A percentile compares a stretch with the other conserved stretches of the same genome.
phyloP scores from a whole-genome alignment of 805 yeast genomes.

The Lipomyces yamanashiensis region DNA sequence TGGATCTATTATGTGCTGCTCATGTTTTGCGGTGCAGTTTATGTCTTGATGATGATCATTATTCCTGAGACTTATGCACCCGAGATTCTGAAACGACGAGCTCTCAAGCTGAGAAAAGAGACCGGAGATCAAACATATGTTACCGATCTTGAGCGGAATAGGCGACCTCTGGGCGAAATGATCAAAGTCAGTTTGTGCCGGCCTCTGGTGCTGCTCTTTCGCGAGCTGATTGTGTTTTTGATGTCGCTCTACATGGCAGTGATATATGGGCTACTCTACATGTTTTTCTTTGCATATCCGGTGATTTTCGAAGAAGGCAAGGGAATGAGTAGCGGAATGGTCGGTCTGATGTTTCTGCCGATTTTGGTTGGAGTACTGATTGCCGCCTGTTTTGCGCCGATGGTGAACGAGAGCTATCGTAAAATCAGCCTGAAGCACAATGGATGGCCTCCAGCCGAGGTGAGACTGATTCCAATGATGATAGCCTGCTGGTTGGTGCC shows the following conservation, averaged over 20 bases:
- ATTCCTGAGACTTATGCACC: conserved; percentile 72
- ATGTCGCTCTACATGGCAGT: conserved; percentile 57
- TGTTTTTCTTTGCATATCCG: conserved; percentile 66
- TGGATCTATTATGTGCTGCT: conserved; percentile 74
- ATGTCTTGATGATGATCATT: conserved; percentile 51
- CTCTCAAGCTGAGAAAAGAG: conserved; percentile 55
- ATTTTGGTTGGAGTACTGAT: conserved; percentile 77
- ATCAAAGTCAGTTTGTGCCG: conserved; percentile 69
- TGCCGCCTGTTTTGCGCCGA: conserved; percentile 49
- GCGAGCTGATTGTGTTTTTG: conserved; percentile 53
- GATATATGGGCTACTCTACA: conserved; percentile 56
- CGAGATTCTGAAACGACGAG: conserved; percentile 55
- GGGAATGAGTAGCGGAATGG: conserved; percentile 56
- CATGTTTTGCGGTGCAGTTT: conserved; percentile 63
- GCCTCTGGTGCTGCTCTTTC: conserved; percentile 69
- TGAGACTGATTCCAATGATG: conserved; percentile 64
- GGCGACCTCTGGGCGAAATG: conserved; percentile 67
- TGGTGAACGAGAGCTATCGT: conserved; percentile 44
- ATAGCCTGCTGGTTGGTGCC: conserved; percentile 57
- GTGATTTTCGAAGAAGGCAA: conserved; percentile 60
- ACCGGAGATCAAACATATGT: conserved; percentile 55
- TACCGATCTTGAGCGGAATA: conserved; percentile 73
- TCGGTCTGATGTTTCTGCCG: conserved; percentile 69
- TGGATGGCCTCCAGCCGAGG: conserved; percentile 61
- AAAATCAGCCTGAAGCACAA: conserved; percentile 47